Conservation (phyloP, 2,329 filamentous ascomycete species). For the Penicillium sp. region DNA sequence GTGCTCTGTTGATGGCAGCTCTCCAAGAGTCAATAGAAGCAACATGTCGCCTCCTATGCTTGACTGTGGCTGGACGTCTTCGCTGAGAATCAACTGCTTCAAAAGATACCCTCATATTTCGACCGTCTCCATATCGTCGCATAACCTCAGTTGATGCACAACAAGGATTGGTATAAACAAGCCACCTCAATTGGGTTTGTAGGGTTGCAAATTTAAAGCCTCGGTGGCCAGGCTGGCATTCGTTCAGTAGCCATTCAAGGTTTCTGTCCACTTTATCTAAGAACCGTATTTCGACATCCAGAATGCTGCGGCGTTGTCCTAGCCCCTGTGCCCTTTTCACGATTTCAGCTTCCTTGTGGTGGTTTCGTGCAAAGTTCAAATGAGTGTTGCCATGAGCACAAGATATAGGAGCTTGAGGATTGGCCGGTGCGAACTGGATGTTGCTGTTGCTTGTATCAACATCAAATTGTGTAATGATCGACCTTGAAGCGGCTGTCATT, state of each 20-base stretch:
- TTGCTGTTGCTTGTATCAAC: neutral
- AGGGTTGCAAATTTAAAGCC: constrained; percentile 38
- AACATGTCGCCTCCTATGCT: constrained; percentile 19
- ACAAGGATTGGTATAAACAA: constrained; percentile 37
- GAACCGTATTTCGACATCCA: constrained; percentile 34
- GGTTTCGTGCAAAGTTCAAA: neutral
- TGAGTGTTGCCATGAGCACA: neutral
- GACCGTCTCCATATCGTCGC: constrained; percentile 24
- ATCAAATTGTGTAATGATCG: neutral
- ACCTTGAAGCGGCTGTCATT: neutral
- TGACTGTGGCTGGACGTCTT: constrained; percentile 19
- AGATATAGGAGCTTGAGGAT: neutral
- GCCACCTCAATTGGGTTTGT: constrained; percentile 36
- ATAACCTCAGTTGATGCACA: constrained; percentile 29
- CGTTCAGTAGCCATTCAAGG: constrained; percentile 35
- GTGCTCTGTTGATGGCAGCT: constrained; percentile 31
- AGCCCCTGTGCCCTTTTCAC: neutral
- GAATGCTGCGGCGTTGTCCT: constrained; percentile 16
- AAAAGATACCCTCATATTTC: constrained; percentile 18
- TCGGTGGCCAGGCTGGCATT: constrained; percentile 36
- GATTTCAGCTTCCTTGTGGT: neutral
- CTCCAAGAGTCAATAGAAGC: constrained; percentile 39
- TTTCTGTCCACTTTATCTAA: constrained; percentile 33
- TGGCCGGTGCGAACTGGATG: neutral
- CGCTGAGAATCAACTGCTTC: constrained; percentile 18